Evolutionary conservation across 2,329 filamentous ascomycete species (phyloP), one percentile per base, ranked within the genome.

Genomic region (Seiridium unicorne): DNA sequence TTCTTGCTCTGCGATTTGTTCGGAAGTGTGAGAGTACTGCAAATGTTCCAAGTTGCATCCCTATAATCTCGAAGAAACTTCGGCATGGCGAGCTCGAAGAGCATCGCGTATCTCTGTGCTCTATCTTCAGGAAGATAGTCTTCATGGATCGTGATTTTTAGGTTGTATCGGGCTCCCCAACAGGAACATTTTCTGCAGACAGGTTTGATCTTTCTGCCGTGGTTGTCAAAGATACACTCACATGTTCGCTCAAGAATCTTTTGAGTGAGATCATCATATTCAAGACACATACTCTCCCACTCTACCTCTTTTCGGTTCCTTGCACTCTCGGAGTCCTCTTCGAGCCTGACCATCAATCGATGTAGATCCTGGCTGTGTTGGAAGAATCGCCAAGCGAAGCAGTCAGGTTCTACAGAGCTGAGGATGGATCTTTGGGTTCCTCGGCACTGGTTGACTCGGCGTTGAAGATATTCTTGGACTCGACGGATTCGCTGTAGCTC

Each of bases 401-500:
- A 85, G 32, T 71, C 74, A 34, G 67, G 57, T 1, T 60, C 58
- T 1, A 77, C 78, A 36, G 73, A 71, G n/a, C 76, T 74, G 18
- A 88, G 80, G 0, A 88, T 81, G 0, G 77, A 32, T 18, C 36
- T 18, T 5, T 31, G 83, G 3, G 65, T 73, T 7, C 60, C 51
- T 0, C 7, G 53, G 18, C 61, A 63, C 42, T 40, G 35, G 3
- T 26, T 42, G 10, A 70, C 66, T 8, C 85, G 77, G 0, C 59
- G 13, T 0, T 69, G 57, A 2, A 89, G 68, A 60, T 89, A 80
- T 0, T 18, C 51, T 57, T 88, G 83, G 0, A 89, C 73, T 0
- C 61, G 54, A 1, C 77, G 73, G 0, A 89, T 74, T 0, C 83
- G 79, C 0, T 66, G 35, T 78, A 90, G 81, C 8, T 86, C 81